Percentiles rank a stretch among this genome's conserved stretches.
These are phyloP conservation scores for Pyracantha coccinea DNA, from an alignment of 331 rosid species.

Conservation along the genomic window DNA sequence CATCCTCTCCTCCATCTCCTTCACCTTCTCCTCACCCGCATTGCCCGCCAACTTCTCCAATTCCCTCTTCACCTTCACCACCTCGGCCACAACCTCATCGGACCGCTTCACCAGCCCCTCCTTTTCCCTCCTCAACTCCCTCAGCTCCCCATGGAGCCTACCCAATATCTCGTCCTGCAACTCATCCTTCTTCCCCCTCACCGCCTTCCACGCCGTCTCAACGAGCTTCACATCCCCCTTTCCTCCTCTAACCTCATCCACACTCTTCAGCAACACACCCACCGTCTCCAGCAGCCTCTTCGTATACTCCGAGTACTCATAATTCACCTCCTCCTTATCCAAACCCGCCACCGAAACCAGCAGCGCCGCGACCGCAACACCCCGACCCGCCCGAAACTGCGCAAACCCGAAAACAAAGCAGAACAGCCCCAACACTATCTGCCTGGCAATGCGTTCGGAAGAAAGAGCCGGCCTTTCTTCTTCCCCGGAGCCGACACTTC, in stretches of 20 bases:
- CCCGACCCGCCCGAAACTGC: slow-evolving; percentile 29
- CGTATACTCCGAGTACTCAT: slow-evolving; percentile 45
- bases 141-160: slow-evolving; percentile 40
- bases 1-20: slow-evolving; percentile 34
- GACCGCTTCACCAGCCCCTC: slow-evolving; percentile 28
- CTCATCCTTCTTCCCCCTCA: slow-evolving; percentile 51
- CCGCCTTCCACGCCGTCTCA: slow-evolving; percentile 40
- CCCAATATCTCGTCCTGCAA: slow-evolving; percentile 34
- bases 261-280: slow-evolving; percentile 32
- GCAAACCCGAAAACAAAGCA: slow-evolving; percentile 56
- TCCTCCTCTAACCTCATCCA: slow-evolving; percentile 54
- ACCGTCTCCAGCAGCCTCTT: slow-evolving; percentile 46
- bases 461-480: background rate
- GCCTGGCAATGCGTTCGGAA: slow-evolving; percentile 19
- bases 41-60: slow-evolving; percentile 23
- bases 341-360: slow-evolving; percentile 12
- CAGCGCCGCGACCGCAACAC: slow-evolving; percentile 40
- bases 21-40: slow-evolving; percentile 22
- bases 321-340: slow-evolving; percentile 20
- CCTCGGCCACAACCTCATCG: slow-evolving; percentile 34
- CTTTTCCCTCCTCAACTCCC: slow-evolving; percentile 38
- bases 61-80: slow-evolving; percentile 32
- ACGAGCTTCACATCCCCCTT: slow-evolving; percentile 31
- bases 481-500: slow-evolving; percentile 1
- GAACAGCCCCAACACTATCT: slow-evolving; percentile 32